phyloP scores from a whole-genome alignment of 352 stramenopile species.

The Phytophthora nicotianae region DNA sequence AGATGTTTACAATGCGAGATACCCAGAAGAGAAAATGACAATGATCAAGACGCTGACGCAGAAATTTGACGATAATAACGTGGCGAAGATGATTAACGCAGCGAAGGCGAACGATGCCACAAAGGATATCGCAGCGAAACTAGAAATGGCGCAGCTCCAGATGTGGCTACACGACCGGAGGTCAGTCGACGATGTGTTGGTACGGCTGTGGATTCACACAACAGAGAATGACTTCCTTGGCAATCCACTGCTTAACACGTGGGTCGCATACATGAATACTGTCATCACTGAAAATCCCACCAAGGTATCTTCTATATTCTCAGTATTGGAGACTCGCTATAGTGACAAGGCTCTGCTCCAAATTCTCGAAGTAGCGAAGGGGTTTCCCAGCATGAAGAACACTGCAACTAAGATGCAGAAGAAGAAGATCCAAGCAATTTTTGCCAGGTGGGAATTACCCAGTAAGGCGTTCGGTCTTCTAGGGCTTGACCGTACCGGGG shows the following conservation, averaged over 20 bases:
- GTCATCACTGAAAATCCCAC: background rate
- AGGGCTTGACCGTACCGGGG: background rate
- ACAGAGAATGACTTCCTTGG: background rate
- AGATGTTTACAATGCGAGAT: constrained; percentile 1
- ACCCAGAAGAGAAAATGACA: background rate
- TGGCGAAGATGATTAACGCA: background rate
- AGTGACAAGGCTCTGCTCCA: background rate
- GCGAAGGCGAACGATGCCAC: background rate
- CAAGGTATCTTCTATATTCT: background rate
- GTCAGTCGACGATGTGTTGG: background rate
- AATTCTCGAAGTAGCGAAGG: constrained; percentile 1
- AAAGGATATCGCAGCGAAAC: background rate
- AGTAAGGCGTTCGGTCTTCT: background rate
- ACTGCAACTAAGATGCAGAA: background rate
- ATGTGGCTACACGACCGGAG: background rate
- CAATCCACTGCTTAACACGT: background rate
- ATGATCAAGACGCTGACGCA: background rate
- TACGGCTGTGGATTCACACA: background rate
- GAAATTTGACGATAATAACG: background rate
- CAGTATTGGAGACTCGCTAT: background rate
- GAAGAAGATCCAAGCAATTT: background rate
- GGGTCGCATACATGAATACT: background rate
- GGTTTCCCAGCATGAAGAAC: background rate
- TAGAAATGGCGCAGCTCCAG: constrained; percentile 2
- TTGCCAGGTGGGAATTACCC: background rate